These are phyloP conservation scores for Jatropha curcas DNA, from an alignment of 345 rosid genomes.

Conservation along the genomic window DNA sequence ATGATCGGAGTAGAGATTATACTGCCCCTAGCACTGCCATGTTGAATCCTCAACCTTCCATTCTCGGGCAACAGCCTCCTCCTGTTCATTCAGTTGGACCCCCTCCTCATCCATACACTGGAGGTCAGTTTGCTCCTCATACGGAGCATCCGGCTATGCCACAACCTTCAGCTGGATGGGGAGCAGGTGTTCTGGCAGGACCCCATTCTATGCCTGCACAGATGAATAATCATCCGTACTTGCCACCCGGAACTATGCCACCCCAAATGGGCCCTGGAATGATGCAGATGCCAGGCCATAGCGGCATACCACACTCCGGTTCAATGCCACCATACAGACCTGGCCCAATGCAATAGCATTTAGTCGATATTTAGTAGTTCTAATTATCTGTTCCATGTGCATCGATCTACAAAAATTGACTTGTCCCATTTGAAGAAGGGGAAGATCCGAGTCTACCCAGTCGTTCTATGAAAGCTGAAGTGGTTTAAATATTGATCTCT, in stretches of 20 bases:
- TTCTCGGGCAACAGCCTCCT: slow-evolving; percentile 69
- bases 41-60: slow-evolving; percentile 53
- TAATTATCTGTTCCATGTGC: background rate
- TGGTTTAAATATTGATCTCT: background rate
- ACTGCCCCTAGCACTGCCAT: slow-evolving; percentile 58
- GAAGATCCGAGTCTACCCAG: background rate
- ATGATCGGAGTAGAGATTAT: slow-evolving; percentile 91
- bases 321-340: slow-evolving; percentile 47
- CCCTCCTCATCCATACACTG: slow-evolving; percentile 48
- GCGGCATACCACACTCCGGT: slow-evolving; percentile 35
- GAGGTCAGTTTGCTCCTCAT: slow-evolving; percentile 39
- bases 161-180: slow-evolving; percentile 72
- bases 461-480: background rate
- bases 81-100: slow-evolving; percentile 38
- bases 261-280: slow-evolving; percentile 55
- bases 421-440: background rate
- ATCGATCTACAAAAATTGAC: background rate
- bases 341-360: slow-evolving; percentile 39
- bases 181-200: slow-evolving; percentile 36
- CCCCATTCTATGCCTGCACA: slow-evolving; percentile 57
- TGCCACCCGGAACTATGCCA: slow-evolving; percentile 55
- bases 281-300: slow-evolving; percentile 53
- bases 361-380: background rate
- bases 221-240: slow-evolving; percentile 57
- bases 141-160: slow-evolving; percentile 46